Evolutionary conservation across 208 protist species (phyloP), one percentile per base, ranked within the genome.

Genomic region (Tritrichomonas foetus): DNA sequence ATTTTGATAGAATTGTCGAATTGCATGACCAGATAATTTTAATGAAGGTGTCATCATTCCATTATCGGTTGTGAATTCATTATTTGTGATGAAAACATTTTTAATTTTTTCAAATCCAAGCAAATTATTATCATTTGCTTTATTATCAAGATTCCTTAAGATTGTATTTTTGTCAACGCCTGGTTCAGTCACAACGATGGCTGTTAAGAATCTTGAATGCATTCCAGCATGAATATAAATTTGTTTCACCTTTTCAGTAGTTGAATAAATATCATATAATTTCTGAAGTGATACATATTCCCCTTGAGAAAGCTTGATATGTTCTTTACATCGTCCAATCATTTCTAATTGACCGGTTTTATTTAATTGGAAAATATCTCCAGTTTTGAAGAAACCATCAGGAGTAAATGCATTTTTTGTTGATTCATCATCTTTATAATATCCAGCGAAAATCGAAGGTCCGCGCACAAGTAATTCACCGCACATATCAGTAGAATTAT

Each of bases 21-120:
- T 61, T 61, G 5, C 16, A 61, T 61, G 16, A 16, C 5, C 11
- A 61, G 16, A 5, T 16, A 61, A 61, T 93, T 95, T 95, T 49
- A 95, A 66, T 80, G 95, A 94, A 11, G 94, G 94, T 27, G 95
- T 95, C 55, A 95, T 94, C 16, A 95, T 57, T 69, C 93, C 94
- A 93, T 95, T 95, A 39, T 95, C 93, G 14, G 93, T n/a, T 39
- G 61, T 95, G 44, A 93, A 95, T 39, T 82, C 55, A 55, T 95
- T 94, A 30, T 74, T 25, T 25, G 72, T 66, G 20, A 95, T 41
- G 8, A 66, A n/a, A 41, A 95, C 41, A 0, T 20, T 16, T 53
- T 94, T 61, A 9, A 94, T 66, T 25, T 30, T 57, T 53, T 95
- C 95, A 82, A 93, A 95, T 30, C 95, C 95, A 41, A 20, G 22